Evolutionary conservation across 345 rosid genomes (phyloP).

Genomic region (Mercurialis annua): DNA sequence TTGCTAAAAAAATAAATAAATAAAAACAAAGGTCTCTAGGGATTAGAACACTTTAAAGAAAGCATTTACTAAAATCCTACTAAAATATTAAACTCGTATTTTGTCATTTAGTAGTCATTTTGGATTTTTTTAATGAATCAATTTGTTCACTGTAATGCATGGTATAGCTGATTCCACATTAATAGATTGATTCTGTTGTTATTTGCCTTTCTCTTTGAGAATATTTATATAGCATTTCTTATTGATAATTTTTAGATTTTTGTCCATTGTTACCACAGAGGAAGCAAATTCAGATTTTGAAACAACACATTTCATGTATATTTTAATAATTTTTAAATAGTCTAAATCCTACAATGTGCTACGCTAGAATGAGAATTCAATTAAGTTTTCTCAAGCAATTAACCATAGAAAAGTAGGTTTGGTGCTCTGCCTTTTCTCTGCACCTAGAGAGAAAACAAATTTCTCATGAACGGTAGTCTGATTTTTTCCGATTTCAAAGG

Average conservation of each 20-base stretch:
- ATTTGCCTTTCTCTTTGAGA: background rate
- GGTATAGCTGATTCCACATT: slow-evolving; percentile 14
- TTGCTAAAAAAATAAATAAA: too few species aligned
- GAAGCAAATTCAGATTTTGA: slow-evolving; percentile 17
- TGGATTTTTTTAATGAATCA: background rate
- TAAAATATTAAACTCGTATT: slow-evolving; percentile 13
- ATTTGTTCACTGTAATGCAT: background rate
- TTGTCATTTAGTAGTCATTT: slow-evolving; percentile 23
- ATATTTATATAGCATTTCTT: background rate
- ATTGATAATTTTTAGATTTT: slow-evolving; percentile 10
- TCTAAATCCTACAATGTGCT: too few species aligned
- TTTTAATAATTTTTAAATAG: background rate
- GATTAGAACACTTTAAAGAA: slow-evolving; percentile 35
- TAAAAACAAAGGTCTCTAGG: slow-evolving; percentile 29
- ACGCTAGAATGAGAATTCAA: too few species aligned
- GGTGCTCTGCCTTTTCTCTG: too few species aligned
- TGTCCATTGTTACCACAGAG: slow-evolving; percentile 13
- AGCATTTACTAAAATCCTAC: slow-evolving; percentile 26
- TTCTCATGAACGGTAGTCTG: too few species aligned
- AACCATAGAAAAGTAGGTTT: too few species aligned
- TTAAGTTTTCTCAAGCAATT: background rate
- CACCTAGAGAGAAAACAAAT: too few species aligned
- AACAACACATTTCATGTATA: background rate
- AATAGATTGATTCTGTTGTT: slow-evolving; percentile 7
- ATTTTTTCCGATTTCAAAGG: too few species aligned